Evolutionary conservation across 306 rosid species (phyloP), one percentile per base, ranked within the genome.

Genomic region (Corylus americana): DNA sequence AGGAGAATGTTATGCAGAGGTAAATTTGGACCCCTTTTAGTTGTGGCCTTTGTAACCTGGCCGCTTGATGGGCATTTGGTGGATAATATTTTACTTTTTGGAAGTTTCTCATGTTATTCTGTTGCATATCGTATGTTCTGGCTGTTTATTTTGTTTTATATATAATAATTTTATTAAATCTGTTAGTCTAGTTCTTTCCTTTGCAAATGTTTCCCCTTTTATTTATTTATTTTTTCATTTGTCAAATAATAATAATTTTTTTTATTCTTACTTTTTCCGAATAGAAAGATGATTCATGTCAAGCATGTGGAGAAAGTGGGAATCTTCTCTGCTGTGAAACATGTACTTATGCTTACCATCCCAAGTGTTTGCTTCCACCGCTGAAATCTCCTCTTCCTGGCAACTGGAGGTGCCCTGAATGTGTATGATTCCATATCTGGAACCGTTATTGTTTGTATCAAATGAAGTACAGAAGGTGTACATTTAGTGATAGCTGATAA

Each of bases 321-420:
- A 79, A 86, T 89, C 98, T 96, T 85, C 79, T 90, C 67, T 81
- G 85, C 55, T 96, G 99, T 83, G 91, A 85, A 84, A 91, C 98
- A 42, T 96, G 99, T 85, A 91, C 88, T 22, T 96, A 96, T 82
- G 85, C 87, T 64, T 96, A 91, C 77, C 99, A 96, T 89, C 76
- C 96, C 51, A 90, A 86, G 82, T 96, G 99, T 78, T 86, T 96
- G 78, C 88, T 96, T 82, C 98, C 93, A 51, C 94, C 97, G 1
- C 82, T 88, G 71, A 93, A 85, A 87, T 84, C 90, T 73, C 90
- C 93, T 25, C 78, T 79, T 78, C 92, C 91, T 14, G 87, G 74
- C 70, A 90, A 59, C 74, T 96, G 99, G 99, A 90, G 96, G 58
- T 96, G 99, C 85, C 99, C 99, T 27, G 99, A 96, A 89, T 96